Evolutionary conservation across 495 filamentous ascomycete species (phyloP).

Genomic region (Aspergillus affinis): DNA sequence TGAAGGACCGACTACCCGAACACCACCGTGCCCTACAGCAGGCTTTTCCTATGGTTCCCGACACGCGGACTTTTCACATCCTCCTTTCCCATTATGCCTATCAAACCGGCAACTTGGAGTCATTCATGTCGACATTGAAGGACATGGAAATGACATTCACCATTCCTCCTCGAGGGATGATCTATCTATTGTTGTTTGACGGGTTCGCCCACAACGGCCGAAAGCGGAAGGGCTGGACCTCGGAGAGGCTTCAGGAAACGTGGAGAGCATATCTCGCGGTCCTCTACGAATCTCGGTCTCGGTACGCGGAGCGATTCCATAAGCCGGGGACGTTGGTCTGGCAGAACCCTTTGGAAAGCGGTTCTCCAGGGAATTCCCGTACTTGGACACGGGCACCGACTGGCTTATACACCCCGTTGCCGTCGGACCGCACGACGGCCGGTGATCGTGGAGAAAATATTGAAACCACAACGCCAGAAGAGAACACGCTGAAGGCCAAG

Average conservation of each 20-base stretch:
- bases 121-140: constrained; percentile 34
- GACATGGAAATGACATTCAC: constrained; percentile 44
- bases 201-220: constrained; percentile 73
- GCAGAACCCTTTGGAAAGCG: constrained; percentile 38
- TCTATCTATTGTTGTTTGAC: constrained; percentile 60
- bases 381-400: constrained; percentile 6
- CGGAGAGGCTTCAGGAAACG: constrained; percentile 48
- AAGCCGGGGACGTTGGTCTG: constrained; percentile 25
- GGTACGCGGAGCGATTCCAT: constrained; percentile 34
- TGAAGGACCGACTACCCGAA: constrained; percentile 30
- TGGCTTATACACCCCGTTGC: constrained; percentile 33
- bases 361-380: constrained; percentile 1
- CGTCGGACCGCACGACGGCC: constrained; percentile 5
- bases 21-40: constrained; percentile 39
- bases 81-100: constrained; percentile 39
- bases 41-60: constrained; percentile 38
- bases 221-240: constrained; percentile 64
- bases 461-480: not conserved
- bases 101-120: constrained; percentile 35
- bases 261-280: constrained; percentile 48
- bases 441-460: not conserved
- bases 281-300: constrained; percentile 55
- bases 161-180: constrained; percentile 40
- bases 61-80: constrained; percentile 48
- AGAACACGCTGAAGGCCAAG: constrained; percentile 3